A percentile compares a stretch with the other conserved stretches of the same genome.
Evolutionary conservation across 768 basidiomycete genomes (phyloP).

Genomic region (Pulveroboletus frians): DNA sequence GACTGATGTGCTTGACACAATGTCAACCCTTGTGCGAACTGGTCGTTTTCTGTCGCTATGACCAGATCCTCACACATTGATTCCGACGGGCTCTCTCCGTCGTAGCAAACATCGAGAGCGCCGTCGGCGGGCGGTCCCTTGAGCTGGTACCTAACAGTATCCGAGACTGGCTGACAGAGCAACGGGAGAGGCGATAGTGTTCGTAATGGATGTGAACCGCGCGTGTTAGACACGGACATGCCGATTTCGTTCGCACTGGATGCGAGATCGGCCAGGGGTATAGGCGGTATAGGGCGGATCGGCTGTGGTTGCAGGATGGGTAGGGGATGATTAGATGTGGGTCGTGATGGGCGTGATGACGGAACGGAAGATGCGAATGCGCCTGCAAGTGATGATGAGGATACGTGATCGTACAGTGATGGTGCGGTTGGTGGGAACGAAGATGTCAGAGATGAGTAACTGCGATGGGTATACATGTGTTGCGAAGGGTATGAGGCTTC

Average conservation of each 20-base stretch:
- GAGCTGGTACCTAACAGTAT: conserved; percentile 28
- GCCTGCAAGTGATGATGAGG: conserved; percentile 24
- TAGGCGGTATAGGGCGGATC: conserved; percentile 32
- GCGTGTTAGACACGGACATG: neutral
- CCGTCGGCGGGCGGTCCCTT: conserved; percentile 8
- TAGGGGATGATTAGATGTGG: conserved; percentile 7
- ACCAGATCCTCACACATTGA: conserved; percentile 19
- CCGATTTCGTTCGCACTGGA: conserved; percentile 16
- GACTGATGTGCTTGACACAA: conserved; percentile 13
- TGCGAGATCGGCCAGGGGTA: conserved; percentile 28
- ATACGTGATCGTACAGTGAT: conserved; percentile 17
- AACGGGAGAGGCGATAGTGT: conserved; percentile 28
- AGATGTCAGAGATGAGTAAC: conserved; percentile 15
- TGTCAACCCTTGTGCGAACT: conserved; percentile 18
- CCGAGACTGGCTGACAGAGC: conserved; percentile 33
- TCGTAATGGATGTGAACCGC: conserved; percentile 3
- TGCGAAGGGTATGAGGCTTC: conserved; percentile 17
- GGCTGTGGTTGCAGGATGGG: conserved; percentile 32
- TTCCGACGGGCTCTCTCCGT: conserved; percentile 11
- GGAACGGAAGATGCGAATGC: conserved; percentile 20
- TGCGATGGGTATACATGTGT: conserved; percentile 23
- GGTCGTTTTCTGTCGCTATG: conserved; percentile 1
- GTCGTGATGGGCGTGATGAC: conserved; percentile 13
- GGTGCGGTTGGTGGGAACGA: conserved; percentile 16
- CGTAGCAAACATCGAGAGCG: conserved; percentile 8